A percentile compares a stretch with the other conserved stretches of the same genome.
These are phyloP conservation scores for Daldinia loculata DNA, from an alignment of 495 filamentous ascomycete species.

Conservation along the genomic window DNA sequence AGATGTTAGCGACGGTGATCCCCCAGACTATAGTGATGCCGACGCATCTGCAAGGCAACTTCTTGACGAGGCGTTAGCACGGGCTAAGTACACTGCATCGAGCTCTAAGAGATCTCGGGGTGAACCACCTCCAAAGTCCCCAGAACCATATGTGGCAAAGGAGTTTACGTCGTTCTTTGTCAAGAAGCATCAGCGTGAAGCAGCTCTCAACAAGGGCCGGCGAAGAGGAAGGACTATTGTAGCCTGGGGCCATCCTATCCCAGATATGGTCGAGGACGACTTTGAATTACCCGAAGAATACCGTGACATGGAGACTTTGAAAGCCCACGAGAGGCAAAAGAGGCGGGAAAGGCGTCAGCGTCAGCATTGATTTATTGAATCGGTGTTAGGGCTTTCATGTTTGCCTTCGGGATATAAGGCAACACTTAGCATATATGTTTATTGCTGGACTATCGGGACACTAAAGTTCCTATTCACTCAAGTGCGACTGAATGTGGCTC, in stretches of 20 bases:
- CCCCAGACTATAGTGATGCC: slow-evolving; percentile 72
- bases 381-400: not conserved
- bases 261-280: slow-evolving; percentile 71
- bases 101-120: slow-evolving; percentile 39
- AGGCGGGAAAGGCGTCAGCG: slow-evolving; percentile 49
- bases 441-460: not conserved
- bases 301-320: slow-evolving; percentile 71
- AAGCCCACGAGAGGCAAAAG: slow-evolving; percentile 69
- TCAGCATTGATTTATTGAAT: slow-evolving; percentile 37
- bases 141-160: slow-evolving; percentile 46
- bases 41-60: slow-evolving; percentile 78
- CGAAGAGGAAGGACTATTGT: slow-evolving; percentile 63
- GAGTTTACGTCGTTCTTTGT: slow-evolving; percentile 88
- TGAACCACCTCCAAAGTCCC: slow-evolving; percentile 49
- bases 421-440: not conserved
- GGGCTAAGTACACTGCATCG: slow-evolving; percentile 40
- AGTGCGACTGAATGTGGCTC: no score
- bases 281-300: slow-evolving; percentile 80
- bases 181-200: slow-evolving; percentile 77
- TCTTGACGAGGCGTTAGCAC: slow-evolving; percentile 71
- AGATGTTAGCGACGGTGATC: slow-evolving; percentile 55
- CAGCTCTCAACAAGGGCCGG: slow-evolving; percentile 70
- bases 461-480: not conserved
- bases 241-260: slow-evolving; percentile 84
- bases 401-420: not conserved